A percentile compares a stretch with the other conserved stretches of the same genome.
Evolutionary conservation across 2,329 filamentous ascomycete genomes (phyloP).

Genomic region (Fusarium nelsonii): DNA sequence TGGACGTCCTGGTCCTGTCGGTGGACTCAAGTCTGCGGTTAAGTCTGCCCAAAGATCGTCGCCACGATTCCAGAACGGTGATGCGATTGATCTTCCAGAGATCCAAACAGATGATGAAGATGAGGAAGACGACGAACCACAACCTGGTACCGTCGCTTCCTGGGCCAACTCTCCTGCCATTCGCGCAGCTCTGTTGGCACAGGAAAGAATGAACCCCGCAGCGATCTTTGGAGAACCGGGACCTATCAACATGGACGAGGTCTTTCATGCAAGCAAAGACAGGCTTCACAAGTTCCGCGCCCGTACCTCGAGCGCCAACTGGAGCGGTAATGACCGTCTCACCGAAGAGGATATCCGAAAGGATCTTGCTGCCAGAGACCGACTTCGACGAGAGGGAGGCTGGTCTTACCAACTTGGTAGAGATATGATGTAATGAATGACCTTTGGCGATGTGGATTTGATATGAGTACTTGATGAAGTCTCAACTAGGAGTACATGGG

Average conservation of each 20-base stretch:
- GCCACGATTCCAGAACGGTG: constrained; percentile 88
- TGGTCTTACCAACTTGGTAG: constrained; percentile 78
- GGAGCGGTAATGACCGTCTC: constrained; percentile 83
- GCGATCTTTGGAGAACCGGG: constrained; percentile 89
- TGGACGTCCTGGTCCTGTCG: constrained; percentile 63
- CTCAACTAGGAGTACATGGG: constrained; percentile 13
- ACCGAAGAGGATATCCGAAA: constrained; percentile 88
- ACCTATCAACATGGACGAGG: constrained; percentile 94
- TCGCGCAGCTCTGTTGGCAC: constrained; percentile 77
- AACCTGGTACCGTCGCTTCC: constrained; percentile 68
- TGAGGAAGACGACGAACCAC: constrained; percentile 76
- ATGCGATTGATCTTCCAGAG: constrained; percentile 91
- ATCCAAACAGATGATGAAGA: constrained; percentile 96
- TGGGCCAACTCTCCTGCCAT: constrained; percentile 94
- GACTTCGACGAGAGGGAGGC: constrained; percentile 83
- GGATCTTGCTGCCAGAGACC: constrained; percentile 83
- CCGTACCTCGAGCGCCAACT: constrained; percentile 94
- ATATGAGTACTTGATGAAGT: constrained; percentile 26
- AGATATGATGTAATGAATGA: constrained; percentile 56
- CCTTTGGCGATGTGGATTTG: constrained; percentile 23
- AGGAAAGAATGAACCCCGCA: constrained; percentile 88
- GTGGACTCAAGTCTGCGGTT: constrained; percentile 65
- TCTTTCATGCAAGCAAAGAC: constrained; percentile 91
- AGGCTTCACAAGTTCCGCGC: constrained; percentile 88
- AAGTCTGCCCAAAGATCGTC: constrained; percentile 77